Conservation (phyloP, 306 rosid species). For the Carpinus fangiana region DNA sequence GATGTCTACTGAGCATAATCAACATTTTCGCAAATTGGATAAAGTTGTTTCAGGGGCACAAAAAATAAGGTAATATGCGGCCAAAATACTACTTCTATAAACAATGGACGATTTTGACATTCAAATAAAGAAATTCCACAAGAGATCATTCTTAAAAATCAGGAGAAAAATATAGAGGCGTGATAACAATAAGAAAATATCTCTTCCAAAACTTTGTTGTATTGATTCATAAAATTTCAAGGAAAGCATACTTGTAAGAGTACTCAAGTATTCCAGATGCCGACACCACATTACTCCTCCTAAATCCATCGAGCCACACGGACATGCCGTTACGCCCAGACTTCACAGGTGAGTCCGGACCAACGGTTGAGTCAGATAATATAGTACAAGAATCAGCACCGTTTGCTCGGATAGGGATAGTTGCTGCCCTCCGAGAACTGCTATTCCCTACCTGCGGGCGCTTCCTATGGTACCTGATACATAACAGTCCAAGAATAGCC, state of each 20-base stretch:
- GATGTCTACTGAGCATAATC: background rate
- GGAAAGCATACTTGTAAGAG: conserved; percentile 75
- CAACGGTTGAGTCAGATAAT: conserved; percentile 85
- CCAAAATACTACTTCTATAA: background rate
- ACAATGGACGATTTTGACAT: conserved; percentile 8
- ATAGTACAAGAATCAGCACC: conserved; percentile 81
- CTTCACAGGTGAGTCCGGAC: conserved; percentile 94
- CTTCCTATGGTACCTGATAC: conserved; percentile 79
- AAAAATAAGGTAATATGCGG: background rate
- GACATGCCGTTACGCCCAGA: conserved; percentile 59
- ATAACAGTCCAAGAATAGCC: conserved; percentile 77
- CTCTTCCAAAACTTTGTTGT: conserved; percentile 16
- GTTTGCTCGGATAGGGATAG: conserved; percentile 82
- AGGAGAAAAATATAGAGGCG: conserved; percentile 2
- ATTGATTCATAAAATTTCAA: conserved; percentile 9
- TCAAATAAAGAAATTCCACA: background rate
- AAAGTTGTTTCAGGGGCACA: background rate
- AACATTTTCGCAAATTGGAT: background rate
- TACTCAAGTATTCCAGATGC: conserved; percentile 95
- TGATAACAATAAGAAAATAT: background rate
- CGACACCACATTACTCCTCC: conserved; percentile 67
- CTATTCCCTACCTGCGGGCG: conserved; percentile 93
- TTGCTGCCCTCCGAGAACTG: conserved; percentile 87
- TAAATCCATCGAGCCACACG: conserved; percentile 85
- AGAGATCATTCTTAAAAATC: conserved; percentile 1